Conservation (phyloP, 495 filamentous ascomycete genomes). For the Penicillium odoratum region DNA sequence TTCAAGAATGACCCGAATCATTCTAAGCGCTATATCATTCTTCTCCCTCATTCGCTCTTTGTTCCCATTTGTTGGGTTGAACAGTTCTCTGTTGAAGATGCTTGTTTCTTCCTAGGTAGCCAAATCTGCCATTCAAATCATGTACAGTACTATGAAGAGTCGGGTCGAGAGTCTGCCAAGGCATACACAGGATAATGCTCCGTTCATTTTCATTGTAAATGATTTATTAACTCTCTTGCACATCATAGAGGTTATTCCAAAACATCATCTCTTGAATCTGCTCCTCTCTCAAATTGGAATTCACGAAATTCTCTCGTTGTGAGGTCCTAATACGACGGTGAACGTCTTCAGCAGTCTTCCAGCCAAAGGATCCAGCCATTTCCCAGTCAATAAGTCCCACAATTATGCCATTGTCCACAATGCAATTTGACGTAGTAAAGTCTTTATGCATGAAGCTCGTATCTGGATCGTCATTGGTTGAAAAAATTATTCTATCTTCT, state of each 20-base stretch:
- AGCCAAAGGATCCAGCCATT: conserved; percentile 48
- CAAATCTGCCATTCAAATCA: too few species aligned
- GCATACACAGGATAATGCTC: too few species aligned
- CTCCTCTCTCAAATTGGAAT: conserved; percentile 29
- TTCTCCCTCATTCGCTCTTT: too few species aligned
- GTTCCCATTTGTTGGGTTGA: too few species aligned
- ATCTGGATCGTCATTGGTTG: conserved; percentile 26
- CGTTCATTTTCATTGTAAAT: too few species aligned
- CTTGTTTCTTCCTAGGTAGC: too few species aligned
- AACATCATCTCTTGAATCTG: conserved; percentile 32
- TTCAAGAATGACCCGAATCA: too few species aligned
- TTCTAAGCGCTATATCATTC: too few species aligned
- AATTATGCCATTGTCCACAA: conserved; percentile 44
- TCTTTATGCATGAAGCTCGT: conserved; percentile 47
- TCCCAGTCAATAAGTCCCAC: conserved; percentile 49
- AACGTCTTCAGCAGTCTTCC: conserved; percentile 39
- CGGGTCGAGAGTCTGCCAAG: too few species aligned
- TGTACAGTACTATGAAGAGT: too few species aligned
- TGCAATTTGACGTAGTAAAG: conserved; percentile 39
- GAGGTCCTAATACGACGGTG: conserved; percentile 39
- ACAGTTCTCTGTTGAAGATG: too few species aligned
- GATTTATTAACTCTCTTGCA: background rate
- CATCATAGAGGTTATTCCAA: conserved; percentile 38
- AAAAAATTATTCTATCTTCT: conserved; percentile 37
- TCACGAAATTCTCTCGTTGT: conserved; percentile 37